Conservation (phyloP, 345 rosid species). For the Garcia nutans region DNA sequence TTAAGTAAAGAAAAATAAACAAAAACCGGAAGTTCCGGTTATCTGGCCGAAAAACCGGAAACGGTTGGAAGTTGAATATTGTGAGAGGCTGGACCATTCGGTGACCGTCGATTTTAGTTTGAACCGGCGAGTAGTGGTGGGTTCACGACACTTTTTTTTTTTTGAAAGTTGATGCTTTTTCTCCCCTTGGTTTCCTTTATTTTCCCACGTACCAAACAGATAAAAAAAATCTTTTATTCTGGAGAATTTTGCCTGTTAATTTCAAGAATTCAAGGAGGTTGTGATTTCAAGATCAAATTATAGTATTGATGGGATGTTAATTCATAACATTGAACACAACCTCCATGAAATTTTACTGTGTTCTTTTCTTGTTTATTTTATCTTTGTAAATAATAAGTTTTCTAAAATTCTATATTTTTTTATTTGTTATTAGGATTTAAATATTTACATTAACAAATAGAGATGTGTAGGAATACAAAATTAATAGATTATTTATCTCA, state of each 20-base stretch:
- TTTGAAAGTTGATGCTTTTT: neutral
- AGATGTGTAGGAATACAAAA: no score
- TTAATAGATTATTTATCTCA: no score
- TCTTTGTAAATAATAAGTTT: no score
- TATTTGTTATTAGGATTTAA: no score
- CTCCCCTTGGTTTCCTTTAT: neutral
- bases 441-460: no score
- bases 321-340: no score
- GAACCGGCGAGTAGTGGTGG: constrained; percentile 14
- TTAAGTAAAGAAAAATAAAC: neutral
- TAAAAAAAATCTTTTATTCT: no score
- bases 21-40: constrained; percentile 36
- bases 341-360: no score
- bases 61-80: neutral
- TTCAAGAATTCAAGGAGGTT: no score
- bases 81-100: neutral
- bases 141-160: constrained; percentile 6
- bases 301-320: neutral
- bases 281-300: neutral
- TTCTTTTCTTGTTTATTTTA: no score
- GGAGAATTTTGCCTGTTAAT: no score
- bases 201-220: constrained; percentile 2
- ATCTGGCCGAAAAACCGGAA: constrained; percentile 18
- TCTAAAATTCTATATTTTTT: no score
- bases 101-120: neutral